Base-by-base conservation (phyloP, 139 green algal species). In the Pycnococcus provasolii region DNA sequence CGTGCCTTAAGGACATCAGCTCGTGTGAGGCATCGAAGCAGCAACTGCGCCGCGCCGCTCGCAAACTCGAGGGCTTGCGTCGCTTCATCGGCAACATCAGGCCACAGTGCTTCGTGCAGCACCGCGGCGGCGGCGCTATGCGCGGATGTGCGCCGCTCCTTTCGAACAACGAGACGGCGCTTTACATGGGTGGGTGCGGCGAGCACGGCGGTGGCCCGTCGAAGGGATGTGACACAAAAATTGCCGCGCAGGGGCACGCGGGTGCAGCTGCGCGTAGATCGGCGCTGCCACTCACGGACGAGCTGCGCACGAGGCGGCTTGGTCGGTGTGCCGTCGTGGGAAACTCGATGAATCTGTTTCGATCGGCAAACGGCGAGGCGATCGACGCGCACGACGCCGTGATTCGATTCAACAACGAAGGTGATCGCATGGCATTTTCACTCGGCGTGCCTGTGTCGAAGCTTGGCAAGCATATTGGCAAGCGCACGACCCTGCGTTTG, bases 281-380 rank as follows among this genome's bases (percentile, higher is more conserved):
- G 26, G 26, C 26, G 26, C 26, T 55, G 50, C 50, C 50, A 26
- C 50, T 11, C 9, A 11, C 9, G 50, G 50, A 55, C 50, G 9
- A 26, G 11, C 50, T 11, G 50, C 50, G 11, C 50, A 55, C 9
- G 50, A 55, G 9, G 50, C 50, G 13, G 11, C 50, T 26, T 26
- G 26, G 50, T 11, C 9, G 11, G 50, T 68, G 61, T 40, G 61
- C 61, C 39, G 45, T 68, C 42, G 61, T 68, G 5, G 61, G 61
- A 26, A 68, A 68, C 61, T 60, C 44, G 2, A 68, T 68, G 61
- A 68, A 68, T 37, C 45, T 68, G 2, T 68, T 68, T 39, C 37
- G n/a, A 15, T 15, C 45, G 44, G 61, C 26, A 59, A 59, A 68
- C 3, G 61, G 61, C n/a, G 61, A 68, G 42, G 44, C 42, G 37